phyloP scores from a whole-genome alignment of 1,284 basidiomycete species.

The Chalciporus piperatoides region DNA sequence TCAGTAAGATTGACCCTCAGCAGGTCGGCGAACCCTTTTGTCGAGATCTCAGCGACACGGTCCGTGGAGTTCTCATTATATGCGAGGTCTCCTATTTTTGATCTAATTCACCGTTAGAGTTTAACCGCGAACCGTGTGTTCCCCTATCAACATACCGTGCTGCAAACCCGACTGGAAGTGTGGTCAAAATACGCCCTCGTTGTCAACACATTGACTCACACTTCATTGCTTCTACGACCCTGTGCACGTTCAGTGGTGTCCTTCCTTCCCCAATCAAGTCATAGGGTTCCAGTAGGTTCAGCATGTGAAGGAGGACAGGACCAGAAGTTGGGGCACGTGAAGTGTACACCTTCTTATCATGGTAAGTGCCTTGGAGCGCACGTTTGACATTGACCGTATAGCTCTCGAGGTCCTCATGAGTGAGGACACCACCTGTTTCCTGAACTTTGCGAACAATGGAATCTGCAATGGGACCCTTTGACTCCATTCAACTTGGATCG shows the following conservation, averaged over 20 bases:
- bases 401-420: conserved; percentile 62
- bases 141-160: conserved; percentile 43
- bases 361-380: conserved; percentile 76
- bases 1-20: conserved; percentile 74
- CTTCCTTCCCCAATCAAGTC: conserved; percentile 48
- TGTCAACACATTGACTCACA: conserved; percentile 40
- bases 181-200: conserved; percentile 13
- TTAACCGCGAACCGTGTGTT: conserved; percentile 8
- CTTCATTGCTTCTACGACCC: conserved; percentile 75
- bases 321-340: conserved; percentile 82
- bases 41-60: conserved; percentile 65
- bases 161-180: conserved; percentile 60
- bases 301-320: conserved; percentile 73
- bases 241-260: conserved; percentile 61
- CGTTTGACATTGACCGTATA: conserved; percentile 72
- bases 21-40: conserved; percentile 63
- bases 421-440: conserved; percentile 74
- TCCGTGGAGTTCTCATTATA: conserved; percentile 52
- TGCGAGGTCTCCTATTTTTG: conserved; percentile 75
- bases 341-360: conserved; percentile 78
- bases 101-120: conserved; percentile 41
- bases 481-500: conserved; percentile 10
- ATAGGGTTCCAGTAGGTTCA: conserved; percentile 75
- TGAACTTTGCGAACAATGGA: conserved; percentile 66
- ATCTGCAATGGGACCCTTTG: conserved; percentile 71